A percentile compares a stretch with the other conserved stretches of the same genome.
These are phyloP conservation scores for Ramularia endophylla DNA, from an alignment of 2,329 filamentous ascomycete genomes.

Conservation along the genomic window DNA sequence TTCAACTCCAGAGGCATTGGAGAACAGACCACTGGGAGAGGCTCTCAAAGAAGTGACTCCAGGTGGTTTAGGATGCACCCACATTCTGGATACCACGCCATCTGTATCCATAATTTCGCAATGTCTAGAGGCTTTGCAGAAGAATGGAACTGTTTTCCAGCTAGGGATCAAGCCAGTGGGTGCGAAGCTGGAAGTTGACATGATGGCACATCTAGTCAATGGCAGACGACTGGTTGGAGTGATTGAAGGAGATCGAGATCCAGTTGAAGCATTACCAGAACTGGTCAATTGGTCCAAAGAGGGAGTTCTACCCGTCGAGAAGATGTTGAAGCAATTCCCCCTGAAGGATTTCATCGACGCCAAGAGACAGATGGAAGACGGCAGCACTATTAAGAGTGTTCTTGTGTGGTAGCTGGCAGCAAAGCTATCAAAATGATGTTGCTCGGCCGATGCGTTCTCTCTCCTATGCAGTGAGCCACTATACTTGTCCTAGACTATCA, in stretches of 20 bases:
- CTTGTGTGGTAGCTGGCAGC: conserved; percentile 30
- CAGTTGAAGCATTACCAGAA: conserved; percentile 36
- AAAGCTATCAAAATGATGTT: too few relatives aligned
- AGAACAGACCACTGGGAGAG: conserved; percentile 4
- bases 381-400: conserved; percentile 35
- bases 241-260: conserved; percentile 39
- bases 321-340: conserved; percentile 36
- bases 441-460: too few relatives aligned
- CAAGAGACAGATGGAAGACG: conserved; percentile 32
- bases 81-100: conserved; percentile 45
- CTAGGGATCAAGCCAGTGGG: conserved; percentile 41
- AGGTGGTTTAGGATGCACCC: conserved; percentile 32
- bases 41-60: conserved; percentile 21
- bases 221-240: conserved; percentile 43
- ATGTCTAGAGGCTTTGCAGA: conserved; percentile 36
- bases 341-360: conserved; percentile 33
- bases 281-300: conserved; percentile 41
- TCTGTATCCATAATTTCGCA: conserved; percentile 35
- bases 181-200: conserved; percentile 28
- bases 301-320: conserved; percentile 39
- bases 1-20: conserved; percentile 10
- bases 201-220: conserved; percentile 40
- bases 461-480: too few relatives aligned
- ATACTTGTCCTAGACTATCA: too few relatives aligned
- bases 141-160: conserved; percentile 42